Conservation (phyloP, 345 rosid species). For the Balakata baccata region DNA sequence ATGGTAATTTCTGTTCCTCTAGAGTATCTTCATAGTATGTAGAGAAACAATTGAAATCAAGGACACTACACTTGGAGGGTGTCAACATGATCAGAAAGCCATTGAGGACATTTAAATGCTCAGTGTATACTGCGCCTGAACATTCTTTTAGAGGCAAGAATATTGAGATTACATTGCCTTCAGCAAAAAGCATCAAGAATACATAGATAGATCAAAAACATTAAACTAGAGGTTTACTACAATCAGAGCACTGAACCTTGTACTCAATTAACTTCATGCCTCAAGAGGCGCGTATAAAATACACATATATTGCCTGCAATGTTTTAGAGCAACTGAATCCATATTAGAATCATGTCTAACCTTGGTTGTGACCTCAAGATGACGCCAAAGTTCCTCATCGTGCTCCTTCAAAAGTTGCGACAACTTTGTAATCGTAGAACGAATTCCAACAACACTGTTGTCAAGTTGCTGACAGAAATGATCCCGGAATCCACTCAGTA, state of each 20-base stretch:
- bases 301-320: not conserved
- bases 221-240: not conserved
- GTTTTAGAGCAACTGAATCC: not conserved
- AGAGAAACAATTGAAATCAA: not conserved
- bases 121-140: not conserved
- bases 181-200: not conserved
- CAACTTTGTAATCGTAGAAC: conserved; percentile 73
- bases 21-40: not conserved
- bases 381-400: conserved; percentile 99
- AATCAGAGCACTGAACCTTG: not conserved
- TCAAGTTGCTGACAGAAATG: conserved; percentile 97
- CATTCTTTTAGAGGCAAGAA: not conserved
- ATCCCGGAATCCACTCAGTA: conserved; percentile 95
- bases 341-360: conserved; percentile 39
- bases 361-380: conserved; percentile 89
- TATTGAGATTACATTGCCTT: not conserved
- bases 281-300: not conserved
- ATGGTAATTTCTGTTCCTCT: not conserved
- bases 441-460: conserved; percentile 94
- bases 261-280: not conserved
- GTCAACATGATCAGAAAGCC: not conserved
- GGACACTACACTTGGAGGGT: not conserved
- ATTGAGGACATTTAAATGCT: not conserved
- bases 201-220: not conserved
- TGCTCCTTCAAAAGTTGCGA: conserved; percentile 82